Evolutionary conservation across 164 flowering plant species (phyloP).

Genomic region (Magnolia kwangsiensis): DNA sequence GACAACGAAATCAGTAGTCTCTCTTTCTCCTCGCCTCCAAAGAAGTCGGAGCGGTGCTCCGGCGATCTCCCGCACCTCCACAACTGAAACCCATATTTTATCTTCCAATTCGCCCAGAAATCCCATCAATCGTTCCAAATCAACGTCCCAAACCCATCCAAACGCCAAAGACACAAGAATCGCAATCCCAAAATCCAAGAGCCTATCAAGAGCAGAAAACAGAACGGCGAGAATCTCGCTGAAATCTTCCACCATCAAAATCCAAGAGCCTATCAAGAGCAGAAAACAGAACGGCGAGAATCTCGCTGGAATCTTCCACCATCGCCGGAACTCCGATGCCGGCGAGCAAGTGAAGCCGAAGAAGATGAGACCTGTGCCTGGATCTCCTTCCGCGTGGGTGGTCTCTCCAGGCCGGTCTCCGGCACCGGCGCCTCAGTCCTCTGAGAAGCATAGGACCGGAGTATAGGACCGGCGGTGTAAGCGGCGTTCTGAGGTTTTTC

Average conservation of each 20-base stretch:
- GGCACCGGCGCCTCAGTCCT: slow-evolving; percentile 10
- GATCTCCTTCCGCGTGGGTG: slow-evolving; percentile 76
- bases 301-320: too few relatives aligned
- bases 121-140: slow-evolving; percentile 26
- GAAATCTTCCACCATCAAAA: slow-evolving; percentile 9
- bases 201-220: slow-evolving; percentile 1
- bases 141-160: slow-evolving; percentile 23
- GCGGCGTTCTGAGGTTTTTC: too few relatives aligned
- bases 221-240: slow-evolving; percentile 5
- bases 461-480: slow-evolving; percentile 17
- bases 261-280: too few relatives aligned
- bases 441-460: slow-evolving; percentile 17
- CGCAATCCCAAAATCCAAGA: not conserved
- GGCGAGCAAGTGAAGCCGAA: not conserved
- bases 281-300: too few relatives aligned
- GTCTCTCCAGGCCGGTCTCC: slow-evolving; percentile 58
- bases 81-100: slow-evolving; percentile 7
- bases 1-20: not conserved
- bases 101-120: slow-evolving; percentile 8
- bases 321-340: not conserved
- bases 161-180: slow-evolving; percentile 9
- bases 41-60: slow-evolving; percentile 33
- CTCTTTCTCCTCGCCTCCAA: slow-evolving; percentile 26
- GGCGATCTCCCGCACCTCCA: not conserved
- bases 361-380: slow-evolving; percentile 19